Conservation (phyloP, 306 rosid species). For the Dicorynia guianensis region DNA sequence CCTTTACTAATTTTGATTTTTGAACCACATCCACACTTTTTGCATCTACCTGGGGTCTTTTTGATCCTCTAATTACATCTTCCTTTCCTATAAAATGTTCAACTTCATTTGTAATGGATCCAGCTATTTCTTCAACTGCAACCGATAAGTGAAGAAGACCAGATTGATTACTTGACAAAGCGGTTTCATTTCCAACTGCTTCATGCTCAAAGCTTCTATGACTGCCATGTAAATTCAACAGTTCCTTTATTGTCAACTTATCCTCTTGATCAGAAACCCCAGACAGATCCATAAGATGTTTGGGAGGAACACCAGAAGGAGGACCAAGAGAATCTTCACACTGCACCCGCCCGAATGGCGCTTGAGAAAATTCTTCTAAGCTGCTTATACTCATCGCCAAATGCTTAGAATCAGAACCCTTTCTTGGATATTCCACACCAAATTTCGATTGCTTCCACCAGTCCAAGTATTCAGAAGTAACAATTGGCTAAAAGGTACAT, state of each 20-base stretch:
- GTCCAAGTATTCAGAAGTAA: slow-evolving; percentile 43
- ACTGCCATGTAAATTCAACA: background rate
- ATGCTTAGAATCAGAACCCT: background rate
- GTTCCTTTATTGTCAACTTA: background rate
- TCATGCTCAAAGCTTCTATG: slow-evolving; percentile 2
- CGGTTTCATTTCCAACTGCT: background rate
- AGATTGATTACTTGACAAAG: slow-evolving; percentile 17
- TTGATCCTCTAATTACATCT: background rate
- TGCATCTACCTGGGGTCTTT: background rate
- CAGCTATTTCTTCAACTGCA: background rate
- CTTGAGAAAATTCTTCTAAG: background rate
- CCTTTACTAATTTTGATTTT: background rate
- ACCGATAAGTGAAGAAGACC: slow-evolving; percentile 9
- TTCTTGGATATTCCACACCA: background rate
- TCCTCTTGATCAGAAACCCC: slow-evolving; percentile 14
- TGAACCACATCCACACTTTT: background rate
- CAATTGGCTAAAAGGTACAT: slow-evolving; percentile 28
- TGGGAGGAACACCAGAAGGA: slow-evolving; percentile 18
- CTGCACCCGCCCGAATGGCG: background rate
- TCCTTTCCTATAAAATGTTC: background rate
- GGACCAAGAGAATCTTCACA: background rate
- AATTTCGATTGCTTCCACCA: slow-evolving; percentile 53
- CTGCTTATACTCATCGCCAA: background rate
- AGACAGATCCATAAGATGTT: background rate
- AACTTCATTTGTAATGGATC: background rate